Conservation (phyloP, 768 basidiomycete genomes). For the Leccinum imitatum region DNA sequence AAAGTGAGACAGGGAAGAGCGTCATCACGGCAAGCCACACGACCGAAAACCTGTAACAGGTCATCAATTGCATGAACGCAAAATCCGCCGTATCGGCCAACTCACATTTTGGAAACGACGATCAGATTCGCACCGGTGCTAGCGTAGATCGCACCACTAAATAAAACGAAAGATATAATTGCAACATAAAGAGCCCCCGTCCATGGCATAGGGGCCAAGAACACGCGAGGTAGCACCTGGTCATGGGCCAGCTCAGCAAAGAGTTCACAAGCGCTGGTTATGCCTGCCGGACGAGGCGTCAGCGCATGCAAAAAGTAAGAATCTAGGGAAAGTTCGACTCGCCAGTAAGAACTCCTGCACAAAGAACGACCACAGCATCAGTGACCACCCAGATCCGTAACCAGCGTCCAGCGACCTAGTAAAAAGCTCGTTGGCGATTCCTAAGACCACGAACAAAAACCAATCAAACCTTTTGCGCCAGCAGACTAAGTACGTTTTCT, state of each 20-base stretch:
- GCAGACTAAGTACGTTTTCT: slow-evolving; percentile 64
- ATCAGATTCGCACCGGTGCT: slow-evolving; percentile 51
- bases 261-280: slow-evolving; percentile 58
- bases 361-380: slow-evolving; percentile 71
- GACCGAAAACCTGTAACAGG: slow-evolving; percentile 53
- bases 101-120: slow-evolving; percentile 59
- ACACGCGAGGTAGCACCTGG: slow-evolving; percentile 54
- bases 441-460: not conserved
- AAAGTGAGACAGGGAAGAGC: slow-evolving; percentile 58
- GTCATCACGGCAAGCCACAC: slow-evolving; percentile 67
- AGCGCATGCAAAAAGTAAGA: not conserved
- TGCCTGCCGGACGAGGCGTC: slow-evolving; percentile 36
- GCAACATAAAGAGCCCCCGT: slow-evolving; percentile 56
- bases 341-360: slow-evolving; percentile 72
- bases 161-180: slow-evolving; percentile 47
- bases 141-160: slow-evolving; percentile 56
- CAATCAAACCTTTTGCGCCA: slow-evolving; percentile 52
- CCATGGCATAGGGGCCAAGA: slow-evolving; percentile 46
- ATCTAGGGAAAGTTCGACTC: slow-evolving; percentile 6
- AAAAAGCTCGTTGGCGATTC: not conserved
- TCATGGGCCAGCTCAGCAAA: slow-evolving; percentile 58
- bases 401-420: slow-evolving; percentile 59
- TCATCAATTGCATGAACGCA: slow-evolving; percentile 2
- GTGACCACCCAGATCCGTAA: slow-evolving; percentile 59
- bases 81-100: slow-evolving; percentile 8